Percentiles rank a stretch among this genome's conserved stretches.
phyloP scores from a whole-genome alignment of 148 eudicot genomes.

The Vaccinium corymbosum region DNA sequence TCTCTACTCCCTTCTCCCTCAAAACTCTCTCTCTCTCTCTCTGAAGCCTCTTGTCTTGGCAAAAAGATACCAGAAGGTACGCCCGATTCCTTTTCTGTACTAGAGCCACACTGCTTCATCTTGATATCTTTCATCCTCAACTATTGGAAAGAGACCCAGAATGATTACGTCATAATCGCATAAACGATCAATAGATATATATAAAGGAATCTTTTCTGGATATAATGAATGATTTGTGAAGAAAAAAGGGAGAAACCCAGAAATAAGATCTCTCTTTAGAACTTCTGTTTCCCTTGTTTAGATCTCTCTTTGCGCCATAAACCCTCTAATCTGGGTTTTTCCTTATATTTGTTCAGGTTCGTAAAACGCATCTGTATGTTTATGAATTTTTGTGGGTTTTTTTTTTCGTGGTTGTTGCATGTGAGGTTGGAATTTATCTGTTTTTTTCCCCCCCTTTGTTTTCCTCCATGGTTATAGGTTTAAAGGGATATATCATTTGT shows the following conservation, averaged over 20 bases:
- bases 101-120: background rate
- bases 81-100: conserved; percentile 4
- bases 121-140: background rate
- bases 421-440: conserved; percentile 7
- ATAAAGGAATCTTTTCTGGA: background rate
- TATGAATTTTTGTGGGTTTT: background rate
- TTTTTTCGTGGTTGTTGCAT: background rate
- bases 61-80: conserved; percentile 18
- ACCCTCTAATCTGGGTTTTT: conserved; percentile 18
- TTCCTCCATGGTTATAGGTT: conserved; percentile 9
- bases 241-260: background rate
- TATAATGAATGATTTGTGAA: background rate
- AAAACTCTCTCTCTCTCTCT: background rate
- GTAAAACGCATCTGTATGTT: background rate
- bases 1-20: background rate
- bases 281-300: conserved; percentile 6
- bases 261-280: background rate
- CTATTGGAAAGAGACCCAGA: background rate
- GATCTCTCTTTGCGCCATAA: conserved; percentile 14
- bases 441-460: conserved; percentile 1
- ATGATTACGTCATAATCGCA: conserved; percentile 7
- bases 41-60: conserved; percentile 5
- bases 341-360: background rate
- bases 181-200: background rate
- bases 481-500: conserved; percentile 1